Base-by-base conservation (phyloP, 352 stramenopile species). In the Phytophthora nicotianae region DNA sequence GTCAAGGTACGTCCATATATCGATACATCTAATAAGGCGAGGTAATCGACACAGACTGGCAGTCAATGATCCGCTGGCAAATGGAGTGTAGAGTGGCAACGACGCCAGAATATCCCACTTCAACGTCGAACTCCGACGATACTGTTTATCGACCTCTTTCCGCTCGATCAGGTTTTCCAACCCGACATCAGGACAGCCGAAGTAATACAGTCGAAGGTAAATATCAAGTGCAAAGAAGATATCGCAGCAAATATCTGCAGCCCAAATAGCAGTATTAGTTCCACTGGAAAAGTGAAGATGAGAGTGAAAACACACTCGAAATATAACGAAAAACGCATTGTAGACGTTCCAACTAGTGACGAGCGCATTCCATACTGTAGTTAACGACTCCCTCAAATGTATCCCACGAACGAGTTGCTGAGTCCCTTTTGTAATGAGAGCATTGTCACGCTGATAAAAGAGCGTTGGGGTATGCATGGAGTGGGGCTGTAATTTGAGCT, bases 171-270 rank as follows among this genome's bases (percentile, higher is more conserved):
- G 50, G 20, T 89, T 90, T 0, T 35, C 24, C 5, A 88, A 49
- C 0, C 74, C 80, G 0, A 58, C 52, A 2, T 93, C 56, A 6
- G 43, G 61, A 23, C 71, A 82, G 13, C 83, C 80, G n/a, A 93
- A 90, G 49, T 88, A 90, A 41, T 87, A 89, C 1, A 91, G 51
- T 4, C 81, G 80, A 13, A 91, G 55, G 7, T 86, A 80, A 29
- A 93, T 75, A 49, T 93, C 83, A 2, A 69, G 19, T 2, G 53
- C 54, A 13, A 89, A 72, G 10, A 74, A 50, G 3, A 46, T n/a
- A 47, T 92, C 83, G 7, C 74, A 71, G 19, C 62, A 86, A 58
- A 47, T 62, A 27, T 70, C 62, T 13, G 38, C 29, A 10, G 75
- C 42, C 49, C 54, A 59, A 40, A 90, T 49, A 0, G 45, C 50